These are phyloP conservation scores for Neurospora sp. DNA, from an alignment of 495 filamentous ascomycete genomes.

Conservation along the genomic window DNA sequence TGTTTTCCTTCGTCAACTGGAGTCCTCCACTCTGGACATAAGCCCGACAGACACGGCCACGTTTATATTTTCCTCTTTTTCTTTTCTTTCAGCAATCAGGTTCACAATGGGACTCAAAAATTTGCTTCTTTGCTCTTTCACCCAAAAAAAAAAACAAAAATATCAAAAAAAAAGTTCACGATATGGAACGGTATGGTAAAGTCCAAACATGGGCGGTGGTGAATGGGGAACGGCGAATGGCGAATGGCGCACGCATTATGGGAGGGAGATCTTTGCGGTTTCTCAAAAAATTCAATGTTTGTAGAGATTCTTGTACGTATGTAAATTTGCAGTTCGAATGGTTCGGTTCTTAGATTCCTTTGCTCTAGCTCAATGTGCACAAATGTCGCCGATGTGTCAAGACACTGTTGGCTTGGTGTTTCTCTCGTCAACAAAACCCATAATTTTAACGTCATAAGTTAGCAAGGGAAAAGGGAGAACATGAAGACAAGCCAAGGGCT, in stretches of 20 bases:
- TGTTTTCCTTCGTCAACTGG: not conserved
- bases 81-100: not conserved
- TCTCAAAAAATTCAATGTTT: not conserved
- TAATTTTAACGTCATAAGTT: not conserved
- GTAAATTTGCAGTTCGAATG: not conserved
- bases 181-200: no score
- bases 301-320: not conserved
- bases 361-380: not conserved
- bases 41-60: not conserved
- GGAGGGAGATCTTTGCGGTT: not conserved
- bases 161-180: not conserved
- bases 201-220: not conserved
- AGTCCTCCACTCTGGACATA: not conserved
- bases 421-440: not conserved
- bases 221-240: not conserved
- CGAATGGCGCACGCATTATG: not conserved
- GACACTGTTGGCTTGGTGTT: not conserved
- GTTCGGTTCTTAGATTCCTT: not conserved
- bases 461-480: not conserved
- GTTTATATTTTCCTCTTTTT: not conserved
- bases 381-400: not conserved
- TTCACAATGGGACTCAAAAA: not conserved
- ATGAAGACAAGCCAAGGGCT: not conserved
- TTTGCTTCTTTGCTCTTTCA: not conserved
- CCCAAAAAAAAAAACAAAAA: not conserved